Base-by-base conservation (phyloP, 148 eudicot species). In the Drosera capensis region DNA sequence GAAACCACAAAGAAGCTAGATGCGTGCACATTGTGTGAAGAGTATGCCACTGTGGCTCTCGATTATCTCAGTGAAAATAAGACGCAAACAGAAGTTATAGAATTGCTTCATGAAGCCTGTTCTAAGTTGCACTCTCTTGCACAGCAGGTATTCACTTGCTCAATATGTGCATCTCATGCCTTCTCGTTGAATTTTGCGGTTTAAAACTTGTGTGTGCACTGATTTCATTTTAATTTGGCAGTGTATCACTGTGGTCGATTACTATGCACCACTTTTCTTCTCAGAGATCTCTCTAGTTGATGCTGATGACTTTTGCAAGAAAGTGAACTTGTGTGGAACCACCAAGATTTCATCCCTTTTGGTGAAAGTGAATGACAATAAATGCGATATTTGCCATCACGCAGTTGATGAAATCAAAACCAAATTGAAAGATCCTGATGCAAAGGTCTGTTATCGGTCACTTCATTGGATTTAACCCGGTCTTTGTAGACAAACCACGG, bases 351-450 rank as follows among this genome's bases (percentile, higher is more conserved):
- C 36, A 23, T 55, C 60, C 38, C 66, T 13, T 34, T 40, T 51
- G 7, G 29, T 15, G 1, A 55, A 70, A 25, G 58, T 15, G 1
- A 55, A 70, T 28, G 58, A 62, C 29, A 47, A 64, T 45, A 70
- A 64, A 38, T 90, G 96, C 54, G 75, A 72, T 13, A 13, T 71
- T 30, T 87, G 96, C 62, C 78, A 77, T 31, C 48, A 44, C 35
- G 69, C 72, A 23, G 57, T 87, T 43, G 49, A 69, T 38, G 86
- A 79, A 66, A 70, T 73, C 40, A 43, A 82, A 15, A 20, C 49
- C 16, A 82, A 79, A 71, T 49, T 87, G 64, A 77, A 76, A 52
- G 94, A 87, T 66, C 96, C 94, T 18, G 88, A 87, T 45, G 78
- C 82, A 20, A 65, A 87, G 96, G 96, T 87, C 45, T 14, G 62